Evolutionary conservation across 306 rosid genomes (phyloP).

Genomic region (Benincasa hispida): DNA sequence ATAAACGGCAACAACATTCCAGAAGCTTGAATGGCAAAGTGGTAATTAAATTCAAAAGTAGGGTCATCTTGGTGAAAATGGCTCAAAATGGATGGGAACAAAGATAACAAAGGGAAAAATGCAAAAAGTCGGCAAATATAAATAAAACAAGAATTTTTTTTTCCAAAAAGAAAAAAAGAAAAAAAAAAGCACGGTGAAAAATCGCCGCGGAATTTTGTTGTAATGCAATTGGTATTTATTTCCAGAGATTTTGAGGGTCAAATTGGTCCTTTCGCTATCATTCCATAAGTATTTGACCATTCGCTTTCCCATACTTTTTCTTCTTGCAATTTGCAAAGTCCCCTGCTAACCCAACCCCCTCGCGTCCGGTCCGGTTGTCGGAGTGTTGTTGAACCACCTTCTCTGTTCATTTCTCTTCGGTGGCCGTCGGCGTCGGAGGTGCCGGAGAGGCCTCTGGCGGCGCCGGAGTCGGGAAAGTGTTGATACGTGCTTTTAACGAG

Average conservation of each 20-base stretch:
- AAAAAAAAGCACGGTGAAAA: slow-evolving; percentile 6
- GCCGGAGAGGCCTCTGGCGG: not conserved
- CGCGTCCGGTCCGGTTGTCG: slow-evolving; percentile 3
- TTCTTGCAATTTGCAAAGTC: slow-evolving; percentile 1
- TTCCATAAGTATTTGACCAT: slow-evolving; percentile 38
- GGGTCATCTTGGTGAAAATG: not conserved
- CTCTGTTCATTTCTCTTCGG: not conserved
- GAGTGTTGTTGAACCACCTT: slow-evolving; percentile 14
- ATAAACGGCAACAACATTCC: not conserved
- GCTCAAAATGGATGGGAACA: not conserved
- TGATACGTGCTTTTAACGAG: not conserved
- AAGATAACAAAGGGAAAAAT: not conserved
- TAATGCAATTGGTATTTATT: not conserved
- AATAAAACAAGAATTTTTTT: not conserved
- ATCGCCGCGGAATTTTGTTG: slow-evolving; percentile 8
- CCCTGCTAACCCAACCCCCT: slow-evolving; percentile 8
- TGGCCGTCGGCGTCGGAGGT: not conserved
- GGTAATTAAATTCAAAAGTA: not conserved
- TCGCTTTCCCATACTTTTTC: slow-evolving; percentile 14
- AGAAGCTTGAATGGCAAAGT: not conserved
- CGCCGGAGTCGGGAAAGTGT: not conserved
- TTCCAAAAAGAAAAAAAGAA: not conserved
- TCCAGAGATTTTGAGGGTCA: not conserved
- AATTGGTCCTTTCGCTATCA: slow-evolving; percentile 14
- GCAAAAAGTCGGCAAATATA: not conserved